Base-by-base conservation (phyloP, 2,329 filamentous ascomycete genomes). In the Alternaria viburni region DNA sequence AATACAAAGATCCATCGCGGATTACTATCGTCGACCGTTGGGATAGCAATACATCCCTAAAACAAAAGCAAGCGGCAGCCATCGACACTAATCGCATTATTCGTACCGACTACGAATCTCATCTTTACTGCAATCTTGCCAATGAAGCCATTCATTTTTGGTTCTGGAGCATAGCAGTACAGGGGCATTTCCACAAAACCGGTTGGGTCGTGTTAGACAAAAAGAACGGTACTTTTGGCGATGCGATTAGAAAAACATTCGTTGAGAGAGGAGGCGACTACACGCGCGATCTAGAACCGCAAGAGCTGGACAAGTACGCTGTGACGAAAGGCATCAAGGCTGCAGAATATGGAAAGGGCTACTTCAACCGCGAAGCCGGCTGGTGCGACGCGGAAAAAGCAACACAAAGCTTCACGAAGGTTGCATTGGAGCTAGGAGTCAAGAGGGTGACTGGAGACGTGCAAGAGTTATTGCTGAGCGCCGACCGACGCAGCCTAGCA, bases 51-150 rank as follows among this genome's bases (percentile, higher is more conserved):
- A 65, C 62, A 13, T 60, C 67, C 4, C 80, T 83, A 3, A 84
- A 85, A 0, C 82, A 85, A 4, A 78, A 79, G 3, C 81, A 76
- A 62, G 88, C 88, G 0, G 88, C 86, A 0, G 87, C 84, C 15
- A 86, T 87, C 61, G 86, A 89, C 61, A 75, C 89, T 30, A 89
- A 89, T 73, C 89, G 89, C 71, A 89, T 89, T 59, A 80, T 89
- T 11, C 82, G 87, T 3, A 86, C 84, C 7, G 86, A 89, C 62
- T 89, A 89, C 65, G 84, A 86, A 57, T 85, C 87, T 49, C 78
- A 80, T 0, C 85, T 87, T 58, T 89, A 89, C 64, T 85, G 86
- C 4, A 81, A 86, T 3, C 74, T 88, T 1, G 79, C 79, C 6
- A 77, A 78, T 51, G 78, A 81, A 66, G 80, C 80, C 0, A 76